Percentiles rank a stretch among this genome's conserved stretches.
phyloP scores from a whole-genome alignment of 129 eudicot species.

The Glebionis coronaria region DNA sequence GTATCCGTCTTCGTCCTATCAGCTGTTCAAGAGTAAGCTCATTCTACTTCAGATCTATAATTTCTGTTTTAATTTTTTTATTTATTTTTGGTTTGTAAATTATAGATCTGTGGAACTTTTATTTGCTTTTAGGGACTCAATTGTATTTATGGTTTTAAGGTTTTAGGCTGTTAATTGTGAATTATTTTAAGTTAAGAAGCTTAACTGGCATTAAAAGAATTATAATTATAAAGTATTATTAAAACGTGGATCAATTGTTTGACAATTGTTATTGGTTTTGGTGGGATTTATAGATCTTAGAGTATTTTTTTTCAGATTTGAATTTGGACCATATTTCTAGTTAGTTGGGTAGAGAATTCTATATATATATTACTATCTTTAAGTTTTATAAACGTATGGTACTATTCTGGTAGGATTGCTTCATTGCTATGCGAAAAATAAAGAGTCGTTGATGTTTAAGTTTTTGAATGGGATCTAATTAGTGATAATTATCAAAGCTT shows the following conservation, averaged over 20 bases:
- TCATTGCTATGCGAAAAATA: slow-evolving; percentile 4
- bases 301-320: not conserved
- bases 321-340: too few species aligned
- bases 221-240: too few species aligned
- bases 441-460: not conserved
- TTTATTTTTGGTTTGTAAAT: not conserved
- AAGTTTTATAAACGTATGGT: not conserved
- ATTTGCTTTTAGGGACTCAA: not conserved
- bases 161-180: not conserved
- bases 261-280: not conserved
- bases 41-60: slow-evolving; percentile 41
- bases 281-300: slow-evolving; percentile 15
- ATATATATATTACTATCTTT: not conserved
- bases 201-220: not conserved
- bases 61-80: too few species aligned
- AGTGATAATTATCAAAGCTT: not conserved
- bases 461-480: not conserved
- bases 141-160: slow-evolving; percentile 13
- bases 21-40: slow-evolving; percentile 74
- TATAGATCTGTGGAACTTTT: not conserved
- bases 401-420: slow-evolving; percentile 8
- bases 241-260: not conserved
- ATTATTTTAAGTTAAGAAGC: not conserved
- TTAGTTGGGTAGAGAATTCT: too few species aligned
- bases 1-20: slow-evolving; percentile 76